These are phyloP conservation scores for Prunus fruticosa DNA, from an alignment of 306 rosid genomes.

Conservation along the genomic window DNA sequence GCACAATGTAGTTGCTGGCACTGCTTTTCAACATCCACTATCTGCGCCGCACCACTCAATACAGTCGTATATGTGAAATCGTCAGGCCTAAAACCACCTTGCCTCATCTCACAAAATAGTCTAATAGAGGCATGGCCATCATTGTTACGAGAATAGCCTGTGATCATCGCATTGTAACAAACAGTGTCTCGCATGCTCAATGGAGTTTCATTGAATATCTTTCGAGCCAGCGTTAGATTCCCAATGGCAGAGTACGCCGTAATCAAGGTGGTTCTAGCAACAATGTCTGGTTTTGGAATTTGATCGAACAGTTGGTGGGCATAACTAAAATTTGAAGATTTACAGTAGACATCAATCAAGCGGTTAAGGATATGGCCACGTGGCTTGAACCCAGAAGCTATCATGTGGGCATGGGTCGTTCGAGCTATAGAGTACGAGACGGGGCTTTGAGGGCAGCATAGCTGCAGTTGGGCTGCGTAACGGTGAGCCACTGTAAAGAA, in stretches of 20 bases:
- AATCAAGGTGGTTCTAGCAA: constrained; percentile 23
- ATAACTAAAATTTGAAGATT: constrained; percentile 44
- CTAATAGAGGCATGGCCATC: constrained; percentile 19
- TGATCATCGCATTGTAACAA: constrained; percentile 28
- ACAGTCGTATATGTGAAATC: constrained; percentile 11
- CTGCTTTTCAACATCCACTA: constrained; percentile 19
- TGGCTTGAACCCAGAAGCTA: constrained; percentile 49
- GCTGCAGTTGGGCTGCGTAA: constrained; percentile 43
- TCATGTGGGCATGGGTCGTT: constrained; percentile 25
- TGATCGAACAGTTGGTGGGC: constrained; percentile 54
- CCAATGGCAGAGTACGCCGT: constrained; percentile 18
- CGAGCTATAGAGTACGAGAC: constrained; percentile 37
- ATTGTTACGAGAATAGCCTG: constrained; percentile 19
- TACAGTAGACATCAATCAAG: constrained; percentile 46
- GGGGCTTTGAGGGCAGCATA: constrained; percentile 28
- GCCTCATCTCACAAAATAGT: constrained; percentile 15
- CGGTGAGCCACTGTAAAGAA: constrained; percentile 38
- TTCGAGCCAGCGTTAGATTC: not conserved
- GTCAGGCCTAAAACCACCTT: constrained; percentile 12
- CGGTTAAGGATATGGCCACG: constrained; percentile 55
- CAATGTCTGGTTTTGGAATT: constrained; percentile 27
- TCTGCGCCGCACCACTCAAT: not conserved
- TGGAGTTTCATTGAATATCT: not conserved
- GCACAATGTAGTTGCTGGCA: constrained; percentile 24
- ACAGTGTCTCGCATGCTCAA: constrained; percentile 23